Evolutionary conservation across 306 rosid genomes (phyloP).

Genomic region (Lotus japonicus): DNA sequence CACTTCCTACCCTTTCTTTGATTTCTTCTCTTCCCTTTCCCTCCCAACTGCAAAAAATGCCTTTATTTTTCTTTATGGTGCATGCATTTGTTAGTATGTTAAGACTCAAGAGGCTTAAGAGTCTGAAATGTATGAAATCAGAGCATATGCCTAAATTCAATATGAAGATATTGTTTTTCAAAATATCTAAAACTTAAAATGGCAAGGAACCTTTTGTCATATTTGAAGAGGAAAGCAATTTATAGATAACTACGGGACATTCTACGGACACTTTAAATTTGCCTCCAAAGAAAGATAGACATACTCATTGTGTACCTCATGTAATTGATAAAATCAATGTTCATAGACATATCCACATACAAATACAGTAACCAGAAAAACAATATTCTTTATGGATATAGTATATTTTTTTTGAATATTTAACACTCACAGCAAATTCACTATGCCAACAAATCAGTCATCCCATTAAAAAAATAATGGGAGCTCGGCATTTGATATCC

Average conservation of each 20-base stretch:
- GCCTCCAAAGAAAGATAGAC: not conserved
- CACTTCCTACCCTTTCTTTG: too few relatives aligned
- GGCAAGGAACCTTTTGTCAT: not conserved
- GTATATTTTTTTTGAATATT: not conserved
- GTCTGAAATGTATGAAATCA: not conserved
- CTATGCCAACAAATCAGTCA: not conserved
- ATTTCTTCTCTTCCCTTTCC: too few relatives aligned
- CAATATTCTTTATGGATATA: not conserved
- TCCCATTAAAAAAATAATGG: not conserved
- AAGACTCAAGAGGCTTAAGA: not conserved
- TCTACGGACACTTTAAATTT: not conserved
- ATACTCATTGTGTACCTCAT: not conserved
- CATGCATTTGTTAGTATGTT: not conserved
- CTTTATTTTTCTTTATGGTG: not conserved
- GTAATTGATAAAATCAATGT: not conserved
- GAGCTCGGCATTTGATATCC: not conserved
- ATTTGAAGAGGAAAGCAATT: not conserved
- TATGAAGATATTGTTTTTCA: not conserved
- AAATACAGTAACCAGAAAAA: not conserved
- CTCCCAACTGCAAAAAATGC: too few relatives aligned
- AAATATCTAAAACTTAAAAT: not conserved
- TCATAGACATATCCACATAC: not conserved
- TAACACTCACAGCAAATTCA: not conserved
- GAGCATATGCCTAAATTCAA: not conserved
- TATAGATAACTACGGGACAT: not conserved